Evolutionary conservation across 768 basidiomycete genomes (phyloP), one percentile per base, ranked within the genome.

Genomic region (Tulasnella sp.): DNA sequence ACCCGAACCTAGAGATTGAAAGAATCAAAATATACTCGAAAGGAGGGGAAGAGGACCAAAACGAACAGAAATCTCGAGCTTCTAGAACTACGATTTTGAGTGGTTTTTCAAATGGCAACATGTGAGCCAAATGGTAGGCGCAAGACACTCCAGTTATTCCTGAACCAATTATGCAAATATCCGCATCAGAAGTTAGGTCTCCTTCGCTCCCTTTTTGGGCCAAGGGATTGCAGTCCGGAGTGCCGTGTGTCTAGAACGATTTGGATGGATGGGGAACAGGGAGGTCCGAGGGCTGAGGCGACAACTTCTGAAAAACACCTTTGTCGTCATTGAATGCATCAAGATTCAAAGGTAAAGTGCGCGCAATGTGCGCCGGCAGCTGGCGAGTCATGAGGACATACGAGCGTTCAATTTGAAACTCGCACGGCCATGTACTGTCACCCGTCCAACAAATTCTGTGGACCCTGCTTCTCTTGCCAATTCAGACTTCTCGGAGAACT

Each of bases 41-140:
- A 64, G 43, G 63, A 27, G 64, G 67, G 65, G 59, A 69, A 65
- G 63, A 69, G 11, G 13, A 7, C 23, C 69, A 32, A 63, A 75
- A 32, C 87, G 72, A 23, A 90, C 91, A 87, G 70, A 93, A 85
- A 67, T 89, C 85, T 65, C 93, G 74, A 3, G 90, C 93, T 67
- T 95, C 92, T 8, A 96, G 69, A 11, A 94, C 73, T 15, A 83
- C 80, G 0, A 84, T 75, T 27, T 73, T 80, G 44, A 80, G 63
- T 17, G 74, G 66, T 62, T 67, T 62, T 68, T 42, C 75, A 71
- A 13, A 88, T 72, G 34, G 15, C 34, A 15, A 38, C 23, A 84
- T 52, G 75, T 51, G 73, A 3, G 81, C 73, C 32, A 92, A 73
- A 67, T 90, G 85, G 68, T 86, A 89, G 7, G 86, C 85, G 3